These are phyloP conservation scores for Sextonia rubra DNA, from an alignment of 164 flowering plant species.

Conservation along the genomic window DNA sequence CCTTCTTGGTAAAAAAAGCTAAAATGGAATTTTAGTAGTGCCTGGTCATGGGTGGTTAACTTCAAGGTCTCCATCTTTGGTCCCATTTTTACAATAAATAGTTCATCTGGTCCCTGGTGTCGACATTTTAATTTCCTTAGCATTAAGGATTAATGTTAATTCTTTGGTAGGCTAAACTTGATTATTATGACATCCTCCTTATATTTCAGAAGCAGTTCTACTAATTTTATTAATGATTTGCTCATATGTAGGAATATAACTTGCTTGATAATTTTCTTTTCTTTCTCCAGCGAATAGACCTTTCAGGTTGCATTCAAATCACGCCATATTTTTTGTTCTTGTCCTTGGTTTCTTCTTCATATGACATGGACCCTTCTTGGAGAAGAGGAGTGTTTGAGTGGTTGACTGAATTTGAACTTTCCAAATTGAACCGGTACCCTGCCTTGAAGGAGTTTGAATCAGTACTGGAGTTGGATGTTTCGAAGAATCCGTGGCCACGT, in stretches of 20 bases:
- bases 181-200: background rate
- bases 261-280: conserved; percentile 2
- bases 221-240: too few species aligned
- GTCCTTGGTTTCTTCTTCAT: conserved; percentile 47
- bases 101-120: background rate
- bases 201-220: background rate
- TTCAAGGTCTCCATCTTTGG: too few species aligned
- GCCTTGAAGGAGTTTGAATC: conserved; percentile 29
- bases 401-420: conserved; percentile 17
- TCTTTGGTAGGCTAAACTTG: background rate
- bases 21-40: too few species aligned
- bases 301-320: conserved; percentile 73
- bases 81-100: too few species aligned
- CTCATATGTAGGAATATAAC: background rate
- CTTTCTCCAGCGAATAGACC: conserved; percentile 53
- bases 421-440: conserved; percentile 5
- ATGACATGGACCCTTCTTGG: conserved; percentile 19
- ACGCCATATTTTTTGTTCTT: conserved; percentile 37
- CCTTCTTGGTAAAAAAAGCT: too few species aligned
- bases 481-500: conserved; percentile 50
- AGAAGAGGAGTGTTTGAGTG: conserved; percentile 22
- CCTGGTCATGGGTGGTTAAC: too few species aligned
- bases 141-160: background rate
- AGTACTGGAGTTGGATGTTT: conserved; percentile 58
- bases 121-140: background rate